Percentiles rank a stretch among this genome's conserved stretches.
Conservation (phyloP, 202 grass and related monocot species). For the Zoysia matrella region DNA sequence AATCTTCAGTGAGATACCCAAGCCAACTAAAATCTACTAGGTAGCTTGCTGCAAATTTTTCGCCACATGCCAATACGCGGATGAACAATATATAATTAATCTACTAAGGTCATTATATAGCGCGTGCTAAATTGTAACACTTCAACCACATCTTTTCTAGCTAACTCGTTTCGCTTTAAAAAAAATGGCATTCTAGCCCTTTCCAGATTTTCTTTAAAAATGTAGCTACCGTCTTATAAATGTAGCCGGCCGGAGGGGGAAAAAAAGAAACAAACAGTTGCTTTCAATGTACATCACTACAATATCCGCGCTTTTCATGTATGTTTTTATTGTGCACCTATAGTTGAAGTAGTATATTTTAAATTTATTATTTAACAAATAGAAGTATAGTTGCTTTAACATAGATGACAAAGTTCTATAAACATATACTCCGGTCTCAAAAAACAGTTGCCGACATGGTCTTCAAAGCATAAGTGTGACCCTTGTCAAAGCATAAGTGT, state of each 20-base stretch:
- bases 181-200: background rate
- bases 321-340: too few species aligned
- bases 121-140: background rate
- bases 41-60: background rate
- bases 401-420: too few species aligned
- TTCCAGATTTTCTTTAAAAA: background rate
- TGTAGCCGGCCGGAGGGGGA: background rate
- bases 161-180: background rate
- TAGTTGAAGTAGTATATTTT: too few species aligned
- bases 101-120: background rate
- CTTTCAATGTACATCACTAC: slow-evolving; percentile 38
- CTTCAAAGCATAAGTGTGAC: too few species aligned
- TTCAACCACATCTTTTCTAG: slow-evolving; percentile 29
- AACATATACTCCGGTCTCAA: too few species aligned
- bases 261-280: slow-evolving; percentile 19
- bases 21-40: background rate
- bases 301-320: too few species aligned
- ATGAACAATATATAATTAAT: background rate
- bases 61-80: background rate
- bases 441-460: too few species aligned
- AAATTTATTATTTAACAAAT: too few species aligned
- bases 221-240: slow-evolving; percentile 24
- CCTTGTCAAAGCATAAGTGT: too few species aligned
- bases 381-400: too few species aligned
- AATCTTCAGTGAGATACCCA: background rate